These are phyloP conservation scores for Didymella keratinophila DNA, from an alignment of 2,329 filamentous ascomycete species.

Conservation along the genomic window DNA sequence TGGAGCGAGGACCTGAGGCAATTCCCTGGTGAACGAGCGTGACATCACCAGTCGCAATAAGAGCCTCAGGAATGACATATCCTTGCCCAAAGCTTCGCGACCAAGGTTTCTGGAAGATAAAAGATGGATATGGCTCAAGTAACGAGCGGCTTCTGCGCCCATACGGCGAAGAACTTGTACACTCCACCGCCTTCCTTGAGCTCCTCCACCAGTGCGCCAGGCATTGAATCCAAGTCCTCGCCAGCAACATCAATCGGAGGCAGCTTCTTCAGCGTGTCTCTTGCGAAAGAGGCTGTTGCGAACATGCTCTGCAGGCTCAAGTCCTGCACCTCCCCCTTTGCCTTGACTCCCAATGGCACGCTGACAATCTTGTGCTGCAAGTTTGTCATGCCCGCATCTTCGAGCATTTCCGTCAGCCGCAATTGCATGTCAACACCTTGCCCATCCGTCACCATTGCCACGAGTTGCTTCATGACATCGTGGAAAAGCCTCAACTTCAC, in stretches of 20 bases:
- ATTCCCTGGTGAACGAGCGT: conserved; percentile 32
- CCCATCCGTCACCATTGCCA: conserved; percentile 21
- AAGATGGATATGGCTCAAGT: background rate
- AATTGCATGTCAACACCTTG: conserved; percentile 23
- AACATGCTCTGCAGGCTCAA: conserved; percentile 23
- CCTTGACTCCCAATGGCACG: conserved; percentile 14
- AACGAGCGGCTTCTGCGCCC: background rate
- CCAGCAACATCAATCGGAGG: conserved; percentile 10
- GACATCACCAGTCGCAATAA: no score
- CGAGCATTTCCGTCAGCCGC: conserved; percentile 21
- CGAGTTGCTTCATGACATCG: conserved; percentile 20
- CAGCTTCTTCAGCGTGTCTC: conserved; percentile 22
- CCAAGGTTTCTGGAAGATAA: background rate
- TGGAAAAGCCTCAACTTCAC: conserved; percentile 12
- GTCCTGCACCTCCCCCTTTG: conserved; percentile 16
- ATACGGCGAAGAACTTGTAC: background rate
- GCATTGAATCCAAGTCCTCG: background rate
- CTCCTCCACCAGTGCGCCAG: background rate
- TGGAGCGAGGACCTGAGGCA: conserved; percentile 29
- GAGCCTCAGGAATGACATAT: background rate
- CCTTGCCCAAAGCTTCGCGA: background rate
- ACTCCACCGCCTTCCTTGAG: background rate
- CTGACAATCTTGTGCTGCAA: conserved; percentile 19
- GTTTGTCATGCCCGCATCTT: conserved; percentile 18
- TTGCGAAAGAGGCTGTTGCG: conserved; percentile 19